These are phyloP conservation scores for Ophioceras dolichostomum DNA, from an alignment of 2,329 filamentous ascomycete genomes.

Conservation along the genomic window DNA sequence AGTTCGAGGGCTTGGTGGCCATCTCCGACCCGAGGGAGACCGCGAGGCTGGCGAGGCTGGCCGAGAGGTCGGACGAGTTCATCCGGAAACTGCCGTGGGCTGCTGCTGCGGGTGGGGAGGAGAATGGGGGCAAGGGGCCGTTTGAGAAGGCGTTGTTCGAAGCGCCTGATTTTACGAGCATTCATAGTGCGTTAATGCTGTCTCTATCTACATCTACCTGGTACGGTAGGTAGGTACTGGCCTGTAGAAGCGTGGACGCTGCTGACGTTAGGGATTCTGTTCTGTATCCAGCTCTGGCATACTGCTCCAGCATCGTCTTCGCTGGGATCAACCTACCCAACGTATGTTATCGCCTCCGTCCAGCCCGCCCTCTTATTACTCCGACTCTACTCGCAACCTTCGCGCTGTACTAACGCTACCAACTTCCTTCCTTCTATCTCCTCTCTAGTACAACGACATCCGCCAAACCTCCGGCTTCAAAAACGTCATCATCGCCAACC, in stretches of 20 bases:
- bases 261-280: too few relatives aligned
- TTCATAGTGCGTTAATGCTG: constrained; percentile 27
- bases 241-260: too few relatives aligned
- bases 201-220: constrained; percentile 71
- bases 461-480: constrained; percentile 80
- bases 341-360: too few relatives aligned
- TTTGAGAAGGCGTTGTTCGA: constrained; percentile 97
- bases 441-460: constrained; percentile 63
- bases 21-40: constrained; percentile 86
- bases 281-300: constrained; percentile 61
- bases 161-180: constrained; percentile 79
- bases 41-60: constrained; percentile 72
- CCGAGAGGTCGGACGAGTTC: constrained; percentile 65
- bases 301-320: constrained; percentile 26
- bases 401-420: too few relatives aligned
- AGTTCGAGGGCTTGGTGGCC: constrained; percentile 78
- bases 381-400: too few relatives aligned
- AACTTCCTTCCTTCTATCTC: too few relatives aligned
- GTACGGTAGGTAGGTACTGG: too few relatives aligned
- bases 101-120: constrained; percentile 50
- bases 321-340: constrained; percentile 50
- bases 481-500: constrained; percentile 87
- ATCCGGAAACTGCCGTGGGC: constrained; percentile 86
- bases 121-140: constrained; percentile 36
- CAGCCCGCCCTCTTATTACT: too few relatives aligned